phyloP scores from a whole-genome alignment of 2,329 filamentous ascomycete species.

The Cladosporium velox region DNA sequence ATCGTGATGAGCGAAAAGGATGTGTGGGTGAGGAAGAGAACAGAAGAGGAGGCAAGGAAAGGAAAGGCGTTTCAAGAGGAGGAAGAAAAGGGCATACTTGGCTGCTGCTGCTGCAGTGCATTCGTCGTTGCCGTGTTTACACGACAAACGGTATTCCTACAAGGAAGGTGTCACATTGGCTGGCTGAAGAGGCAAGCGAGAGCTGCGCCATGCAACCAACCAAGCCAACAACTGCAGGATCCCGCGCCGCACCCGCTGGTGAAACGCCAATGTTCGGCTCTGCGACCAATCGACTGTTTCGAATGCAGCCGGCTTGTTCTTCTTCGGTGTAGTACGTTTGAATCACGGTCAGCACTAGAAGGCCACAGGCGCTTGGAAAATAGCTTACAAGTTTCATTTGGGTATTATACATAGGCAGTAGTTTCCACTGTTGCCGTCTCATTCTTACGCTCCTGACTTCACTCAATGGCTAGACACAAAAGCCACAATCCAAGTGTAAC shows the following conservation, averaged over 20 bases:
- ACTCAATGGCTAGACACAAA: neutral
- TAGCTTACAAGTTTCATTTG: neutral
- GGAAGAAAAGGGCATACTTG: neutral
- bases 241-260: neutral
- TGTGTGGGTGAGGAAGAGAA: neutral
- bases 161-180: conserved; percentile 11
- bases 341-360: neutral
- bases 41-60: neutral
- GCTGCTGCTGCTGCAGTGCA: neutral
- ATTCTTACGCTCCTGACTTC: neutral
- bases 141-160: neutral
- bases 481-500: neutral
- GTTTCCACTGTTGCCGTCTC: neutral
- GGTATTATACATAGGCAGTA: neutral
- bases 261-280: neutral
- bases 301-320: neutral
- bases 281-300: neutral
- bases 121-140: neutral
- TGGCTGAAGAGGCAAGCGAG: conserved; percentile 3
- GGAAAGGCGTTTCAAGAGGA: neutral
- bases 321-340: neutral
- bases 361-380: neutral
- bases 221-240: neutral
- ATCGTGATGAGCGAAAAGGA: neutral
- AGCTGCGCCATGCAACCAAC: neutral